Percentiles rank a stretch among this genome's conserved stretches.
These are phyloP conservation scores for Actinomucor elegans DNA, from an alignment of 371 early-diverging fungal genomes.

Conservation along the genomic window DNA sequence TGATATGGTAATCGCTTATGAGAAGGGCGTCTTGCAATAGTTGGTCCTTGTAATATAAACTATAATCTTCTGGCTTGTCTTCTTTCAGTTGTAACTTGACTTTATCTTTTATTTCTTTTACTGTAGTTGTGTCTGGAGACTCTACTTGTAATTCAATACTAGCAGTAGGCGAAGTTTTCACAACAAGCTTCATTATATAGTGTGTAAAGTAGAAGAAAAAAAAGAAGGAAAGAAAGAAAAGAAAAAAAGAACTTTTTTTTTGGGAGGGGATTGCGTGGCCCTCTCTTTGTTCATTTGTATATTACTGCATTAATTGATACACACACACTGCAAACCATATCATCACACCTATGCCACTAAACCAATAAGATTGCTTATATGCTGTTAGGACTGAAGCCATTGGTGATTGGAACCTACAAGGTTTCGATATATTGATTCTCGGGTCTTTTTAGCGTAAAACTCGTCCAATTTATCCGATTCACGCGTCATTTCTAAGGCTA, in stretches of 20 bases:
- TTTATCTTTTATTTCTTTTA: no score
- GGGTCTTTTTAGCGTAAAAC: constrained; percentile 23
- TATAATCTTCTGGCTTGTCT: constrained; percentile 98
- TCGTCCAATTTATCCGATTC: constrained; percentile 22
- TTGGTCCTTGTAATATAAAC: constrained; percentile 98
- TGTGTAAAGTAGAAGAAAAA: not conserved
- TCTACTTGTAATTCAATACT: constrained; percentile 94
- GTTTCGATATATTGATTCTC: constrained; percentile 19
- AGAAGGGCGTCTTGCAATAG: constrained; percentile 80
- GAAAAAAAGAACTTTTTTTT: no score
- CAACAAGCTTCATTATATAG: constrained; percentile 63
- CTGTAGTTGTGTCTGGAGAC: constrained; percentile 90
- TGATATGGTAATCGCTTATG: constrained; percentile 77
- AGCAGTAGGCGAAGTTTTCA: constrained; percentile 80
- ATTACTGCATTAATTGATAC: no score
- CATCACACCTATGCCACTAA: no score
- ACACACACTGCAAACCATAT: no score
- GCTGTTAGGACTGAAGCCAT: no score
- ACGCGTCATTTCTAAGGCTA: constrained; percentile 4
- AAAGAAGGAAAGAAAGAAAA: not conserved
- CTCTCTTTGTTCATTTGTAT: no score
- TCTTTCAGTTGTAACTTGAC: constrained; percentile 95
- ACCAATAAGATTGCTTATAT: no score
- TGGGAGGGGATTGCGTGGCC: no score
- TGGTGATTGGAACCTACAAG: constrained; percentile 13